phyloP scores from a whole-genome alignment of 2,329 filamentous ascomycete species.

The Ceratocystis papillata region DNA sequence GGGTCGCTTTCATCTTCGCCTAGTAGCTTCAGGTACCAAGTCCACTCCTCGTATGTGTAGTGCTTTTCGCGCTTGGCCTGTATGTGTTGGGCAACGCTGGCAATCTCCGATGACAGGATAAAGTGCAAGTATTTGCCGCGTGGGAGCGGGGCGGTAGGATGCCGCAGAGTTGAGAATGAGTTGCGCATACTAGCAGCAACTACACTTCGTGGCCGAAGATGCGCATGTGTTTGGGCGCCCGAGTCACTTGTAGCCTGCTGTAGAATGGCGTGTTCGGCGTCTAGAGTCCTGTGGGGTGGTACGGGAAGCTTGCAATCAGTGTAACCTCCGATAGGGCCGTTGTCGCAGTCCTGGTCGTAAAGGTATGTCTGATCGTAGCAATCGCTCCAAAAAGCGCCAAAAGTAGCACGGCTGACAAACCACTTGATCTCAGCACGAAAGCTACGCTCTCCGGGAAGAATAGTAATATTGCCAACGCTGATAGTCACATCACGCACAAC shows the following conservation, averaged over 20 bases:
- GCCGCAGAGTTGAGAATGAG: conserved; percentile 2
- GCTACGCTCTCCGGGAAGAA: conserved; percentile 46
- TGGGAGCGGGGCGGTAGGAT: conserved; percentile 31
- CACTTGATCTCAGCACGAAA: conserved; percentile 39
- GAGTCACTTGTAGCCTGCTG: background rate
- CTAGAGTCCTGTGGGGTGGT: background rate
- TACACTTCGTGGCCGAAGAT: conserved; percentile 16
- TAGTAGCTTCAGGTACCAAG: conserved; percentile 71
- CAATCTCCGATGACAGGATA: conserved; percentile 62
- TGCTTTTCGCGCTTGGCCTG: conserved; percentile 47
- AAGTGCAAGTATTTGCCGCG: conserved; percentile 44
- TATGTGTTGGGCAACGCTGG: conserved; percentile 50
- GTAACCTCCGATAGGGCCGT: conserved; percentile 15
- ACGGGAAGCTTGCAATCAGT: background rate
- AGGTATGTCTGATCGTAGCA: conserved; percentile 10
- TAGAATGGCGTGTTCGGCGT: conserved; percentile 18
- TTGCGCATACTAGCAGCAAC: background rate
- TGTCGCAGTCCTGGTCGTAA: background rate
- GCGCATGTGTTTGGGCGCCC: background rate
- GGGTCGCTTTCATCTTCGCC: conserved; percentile 49
- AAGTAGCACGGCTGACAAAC: conserved; percentile 35
- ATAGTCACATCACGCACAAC: conserved; percentile 46
- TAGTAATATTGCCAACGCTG: conserved; percentile 47
- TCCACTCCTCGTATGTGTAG: conserved; percentile 79
- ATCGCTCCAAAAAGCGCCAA: conserved; percentile 34